Conservation (phyloP, 2,329 filamentous ascomycete species). For the Rhynchosporium graminicola region DNA sequence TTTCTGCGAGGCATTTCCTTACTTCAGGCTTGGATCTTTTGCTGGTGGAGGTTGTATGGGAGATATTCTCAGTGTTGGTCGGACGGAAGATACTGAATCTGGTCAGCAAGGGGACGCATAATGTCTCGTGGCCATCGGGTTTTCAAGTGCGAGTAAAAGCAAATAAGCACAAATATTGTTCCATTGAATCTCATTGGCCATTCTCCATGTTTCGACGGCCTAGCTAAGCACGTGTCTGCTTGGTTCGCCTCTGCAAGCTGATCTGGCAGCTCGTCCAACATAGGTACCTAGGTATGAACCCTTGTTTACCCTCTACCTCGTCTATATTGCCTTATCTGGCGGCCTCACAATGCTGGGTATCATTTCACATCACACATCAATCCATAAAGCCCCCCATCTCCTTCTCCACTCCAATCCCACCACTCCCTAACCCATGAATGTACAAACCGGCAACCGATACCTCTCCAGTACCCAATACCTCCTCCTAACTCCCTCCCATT, state of each 20-base stretch:
- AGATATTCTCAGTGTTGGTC: neutral
- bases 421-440: constrained; percentile 54
- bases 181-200: too few species aligned
- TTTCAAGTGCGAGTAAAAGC: too few species aligned
- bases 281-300: neutral
- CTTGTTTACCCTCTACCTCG: neutral
- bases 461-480: constrained; percentile 86
- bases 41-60: constrained; percentile 2
- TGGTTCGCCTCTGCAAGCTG: too few species aligned
- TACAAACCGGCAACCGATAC: constrained; percentile 74
- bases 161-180: too few species aligned
- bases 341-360: constrained; percentile 24
- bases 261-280: too few species aligned
- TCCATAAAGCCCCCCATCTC: neutral
- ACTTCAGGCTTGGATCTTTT: neutral
- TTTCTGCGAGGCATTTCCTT: neutral
- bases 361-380: neutral
- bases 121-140: too few species aligned
- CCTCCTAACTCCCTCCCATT: constrained; percentile 86
- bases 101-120: too few species aligned
- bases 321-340: constrained; percentile 5
- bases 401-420: neutral
- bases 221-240: too few species aligned
- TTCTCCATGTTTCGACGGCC: too few species aligned
- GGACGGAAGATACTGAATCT: too few species aligned